These are phyloP conservation scores for Ramalina intermedia DNA, from an alignment of 495 filamentous ascomycete genomes.

Conservation along the genomic window DNA sequence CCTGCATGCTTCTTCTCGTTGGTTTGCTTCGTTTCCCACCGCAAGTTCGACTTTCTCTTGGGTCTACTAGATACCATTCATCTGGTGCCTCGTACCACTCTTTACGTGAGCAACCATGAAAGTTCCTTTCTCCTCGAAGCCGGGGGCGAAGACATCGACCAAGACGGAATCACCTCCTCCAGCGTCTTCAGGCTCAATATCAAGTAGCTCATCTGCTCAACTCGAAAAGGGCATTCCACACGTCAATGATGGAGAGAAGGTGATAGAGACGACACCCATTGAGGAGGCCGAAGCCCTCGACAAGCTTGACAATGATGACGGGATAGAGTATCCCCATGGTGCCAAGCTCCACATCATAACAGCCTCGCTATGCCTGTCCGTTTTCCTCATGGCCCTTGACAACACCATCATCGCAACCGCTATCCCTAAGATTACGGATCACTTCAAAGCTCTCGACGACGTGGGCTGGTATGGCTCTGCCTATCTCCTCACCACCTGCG, in stretches of 20 bases:
- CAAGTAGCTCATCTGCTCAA: slow-evolving; percentile 2
- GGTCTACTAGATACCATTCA: too few species aligned
- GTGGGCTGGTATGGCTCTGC: slow-evolving; percentile 50
- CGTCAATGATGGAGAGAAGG: slow-evolving; percentile 5
- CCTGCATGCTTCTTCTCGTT: too few species aligned
- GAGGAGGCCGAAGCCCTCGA: slow-evolving; percentile 15
- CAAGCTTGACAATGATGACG: slow-evolving; percentile 14
- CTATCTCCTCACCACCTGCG: slow-evolving; percentile 59
- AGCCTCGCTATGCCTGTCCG: slow-evolving; percentile 43
- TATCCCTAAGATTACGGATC: slow-evolving; percentile 68
- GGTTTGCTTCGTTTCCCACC: too few species aligned
- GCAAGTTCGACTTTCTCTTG: too few species aligned
- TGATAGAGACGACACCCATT: slow-evolving; percentile 13
- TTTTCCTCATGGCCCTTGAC: slow-evolving; percentile 55
- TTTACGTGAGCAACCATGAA: slow-evolving; percentile 2
- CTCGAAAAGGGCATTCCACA: slow-evolving; percentile 1
- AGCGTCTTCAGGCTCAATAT: background rate
- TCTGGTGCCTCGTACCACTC: too few species aligned
- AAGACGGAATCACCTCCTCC: background rate
- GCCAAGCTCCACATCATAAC: slow-evolving; percentile 42
- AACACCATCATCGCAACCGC: slow-evolving; percentile 77
- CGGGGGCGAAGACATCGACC: background rate
- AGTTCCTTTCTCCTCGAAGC: slow-evolving; percentile 1
- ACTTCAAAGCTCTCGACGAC: slow-evolving; percentile 60
- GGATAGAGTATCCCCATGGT: slow-evolving; percentile 35